Base-by-base conservation (phyloP, 768 basidiomycete species). In the Goffeauzyma gilvescens region DNA sequence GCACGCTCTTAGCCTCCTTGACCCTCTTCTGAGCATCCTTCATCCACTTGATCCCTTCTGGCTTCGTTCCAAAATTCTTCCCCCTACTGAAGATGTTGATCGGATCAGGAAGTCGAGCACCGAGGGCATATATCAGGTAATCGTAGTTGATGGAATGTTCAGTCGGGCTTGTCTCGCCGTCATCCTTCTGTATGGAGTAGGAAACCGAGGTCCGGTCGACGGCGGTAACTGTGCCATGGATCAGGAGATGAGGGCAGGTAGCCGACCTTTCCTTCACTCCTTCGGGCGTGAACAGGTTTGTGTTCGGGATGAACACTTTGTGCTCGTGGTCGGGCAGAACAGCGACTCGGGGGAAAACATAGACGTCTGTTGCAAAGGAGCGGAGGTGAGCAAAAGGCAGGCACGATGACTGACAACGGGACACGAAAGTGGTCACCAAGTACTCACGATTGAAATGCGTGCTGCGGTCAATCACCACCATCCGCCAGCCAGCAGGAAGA, bases 71-170 rank as follows among this genome's bases (percentile, higher is more conserved):
- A 18, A 48, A 38, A 28, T n/a, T n/a, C 1, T 48, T 41, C n/a
- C 34, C 23, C 32, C 46, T 42, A 12, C 30, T 49, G 49, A 59
- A 63, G 2, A 65, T 55, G 38, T 65, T 57, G 28, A 58, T 57
- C 0, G 63, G 62, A 18, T 49, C 52, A 3, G 63, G 62, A 28
- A 63, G 44, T 6, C 53, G 49, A 5, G 48, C 49, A 10, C 63
- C 63, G 6, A 65, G 53, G 3, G 62, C 60, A 38, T 65, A 65
- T 20, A 65, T 38, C 27, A 44, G 44, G 42, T 62, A 65, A 23
- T 57, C 54, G 38, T 57, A 62, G 2, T 56, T 18, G 24, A 61
- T 53, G 5, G 50, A 53, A 37, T 58, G 55, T 42, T 55, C 57
- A 5, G n/a, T n/a, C n/a, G n/a, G n/a, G n/a, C n/a, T n/a, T n/a